Evolutionary conservation across 2,329 filamentous ascomycete species (phyloP), one percentile per base, ranked within the genome.

Genomic region (Penicillium sp.): DNA sequence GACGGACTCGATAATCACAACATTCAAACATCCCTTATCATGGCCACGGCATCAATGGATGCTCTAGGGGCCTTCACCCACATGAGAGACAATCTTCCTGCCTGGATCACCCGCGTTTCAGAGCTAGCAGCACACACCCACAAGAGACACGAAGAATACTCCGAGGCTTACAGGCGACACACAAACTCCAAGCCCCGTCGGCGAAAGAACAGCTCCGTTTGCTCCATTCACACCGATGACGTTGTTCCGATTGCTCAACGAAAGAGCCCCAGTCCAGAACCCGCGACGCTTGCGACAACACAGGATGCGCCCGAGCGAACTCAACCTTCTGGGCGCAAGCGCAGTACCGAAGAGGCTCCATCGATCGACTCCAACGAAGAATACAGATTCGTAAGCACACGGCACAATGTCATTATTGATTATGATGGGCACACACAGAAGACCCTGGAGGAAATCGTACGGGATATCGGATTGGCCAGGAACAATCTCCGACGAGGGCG

Each of bases 391-490:
- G 87, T 86, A 65, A 83, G 87, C 46, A 83, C 83, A 3, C 81
- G 86, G 57, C 84, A 79, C 49, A 87, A 89, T 77, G 85, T 92
- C 39, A 84, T 93, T 34, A 87, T 96, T n/a, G 91, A 89, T 70
- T 96, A 96, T 66, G 91, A 96, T 65, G 88, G 87, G 58, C 85
- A 89, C 54, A 85, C 95, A 3, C 90, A 96, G 65, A 82, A 82
- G 42, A 83, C 86, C 33, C 89, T 96, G 57, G 90, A 95, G 61
- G 79, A 86, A 47, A 74, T 95, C 41, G 90, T 95, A 49, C 85
- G 89, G 54, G 86, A 87, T 48, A 84, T 96, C 30, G 89, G 88
- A 4, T 81, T 82, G 1, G 88, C 87, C 41, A 79, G 91, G 49
- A 95, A 95, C 69, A 77, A 88, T 57, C 84, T 96, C 68, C 84